Base-by-base conservation (phyloP, 441 rosid species). In the Arabidopsis lyrata region DNA sequence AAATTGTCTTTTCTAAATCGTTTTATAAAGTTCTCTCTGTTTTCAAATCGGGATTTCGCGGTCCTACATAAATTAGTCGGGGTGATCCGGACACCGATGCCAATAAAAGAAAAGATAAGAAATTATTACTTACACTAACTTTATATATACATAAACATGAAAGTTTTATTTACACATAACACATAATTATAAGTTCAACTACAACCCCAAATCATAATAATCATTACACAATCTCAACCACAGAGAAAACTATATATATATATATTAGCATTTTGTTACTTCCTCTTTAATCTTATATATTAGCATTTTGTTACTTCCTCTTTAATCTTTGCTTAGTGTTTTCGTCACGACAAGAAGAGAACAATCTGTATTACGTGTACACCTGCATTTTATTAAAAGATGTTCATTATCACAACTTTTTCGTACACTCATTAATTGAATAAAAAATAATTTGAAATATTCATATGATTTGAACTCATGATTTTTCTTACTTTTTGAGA, bases 341-440 rank as follows among this genome's bases (percentile, higher is more conserved):
- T 39, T 57, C 75, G 71, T 82, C 61, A 79, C 85, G 53, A 82
- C 75, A 36, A 86, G 75, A 76, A 82, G 83, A 18, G 86, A 80
- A 73, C 85, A 82, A 47, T 83, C 75, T 24, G 81, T 80, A 47
- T 81, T 74, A 11, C 66, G 63, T 58, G 71, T 70, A 53, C 66
- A 31, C 77, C 81, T 77, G 82, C 62, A 70, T 36, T 45, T 7
- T 10, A 9, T 39, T 6, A 10, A 58, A 53, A 66, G 10, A 34
- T 16, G 4, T 7, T 1, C 4, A 2, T 38, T 58, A 47, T 8
- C 9, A 2, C 3, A 5, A 6, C 1, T 14, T 15, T 44, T 38
- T 27, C 8, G 10, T 1, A 29, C 3, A 38, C 1, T 39, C 36
- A 16, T 14, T 27, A 4, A 34, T 31, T 18, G 20, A 29, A 12